phyloP scores from a whole-genome alignment of 108 stramenopile species.

The Schizochytrium sp. region DNA sequence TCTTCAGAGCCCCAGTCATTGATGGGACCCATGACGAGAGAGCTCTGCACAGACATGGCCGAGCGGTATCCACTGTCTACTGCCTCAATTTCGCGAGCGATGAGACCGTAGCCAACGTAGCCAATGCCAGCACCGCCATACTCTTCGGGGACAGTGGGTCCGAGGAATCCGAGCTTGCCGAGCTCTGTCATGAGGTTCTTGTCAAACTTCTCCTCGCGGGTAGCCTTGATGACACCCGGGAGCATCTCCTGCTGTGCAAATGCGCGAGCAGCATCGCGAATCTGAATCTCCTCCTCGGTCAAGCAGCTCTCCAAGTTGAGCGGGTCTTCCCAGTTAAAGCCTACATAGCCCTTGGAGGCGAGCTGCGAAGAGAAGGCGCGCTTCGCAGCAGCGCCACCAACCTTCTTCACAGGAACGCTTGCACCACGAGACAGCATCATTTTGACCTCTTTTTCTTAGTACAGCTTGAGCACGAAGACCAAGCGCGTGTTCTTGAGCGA shows the following conservation, averaged over 20 bases:
- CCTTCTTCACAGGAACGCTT: too few species aligned
- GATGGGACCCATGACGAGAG: conserved; percentile 96
- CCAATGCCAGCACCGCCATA: conserved; percentile 86
- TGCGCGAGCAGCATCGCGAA: conserved; percentile 77
- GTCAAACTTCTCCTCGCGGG: conserved; percentile 87
- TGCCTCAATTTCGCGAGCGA: conserved; percentile 87
- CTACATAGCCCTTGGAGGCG: conserved; percentile 42
- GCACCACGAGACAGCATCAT: too few species aligned
- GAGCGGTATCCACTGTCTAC: conserved; percentile 91
- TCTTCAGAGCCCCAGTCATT: conserved; percentile 88
- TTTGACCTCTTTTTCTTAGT: too few species aligned
- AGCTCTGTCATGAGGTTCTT: conserved; percentile 83
- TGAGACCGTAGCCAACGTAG: conserved; percentile 89
- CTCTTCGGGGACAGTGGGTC: conserved; percentile 83
- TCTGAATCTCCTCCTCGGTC: conserved; percentile 67
- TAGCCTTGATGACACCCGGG: conserved; percentile 83
- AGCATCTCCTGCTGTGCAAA: conserved; percentile 87
- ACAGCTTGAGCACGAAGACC: too few species aligned
- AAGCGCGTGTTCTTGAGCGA: too few species aligned
- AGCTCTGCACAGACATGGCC: conserved; percentile 91
- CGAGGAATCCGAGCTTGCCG: conserved; percentile 90
- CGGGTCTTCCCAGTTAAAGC: conserved; percentile 30
- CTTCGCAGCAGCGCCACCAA: too few species aligned
- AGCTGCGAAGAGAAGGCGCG: conserved; percentile 31
- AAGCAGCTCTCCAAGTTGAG: conserved; percentile 17